These are phyloP conservation scores for Arthrobotrys megalospora DNA, from an alignment of 2,329 filamentous ascomycete genomes.

Conservation along the genomic window DNA sequence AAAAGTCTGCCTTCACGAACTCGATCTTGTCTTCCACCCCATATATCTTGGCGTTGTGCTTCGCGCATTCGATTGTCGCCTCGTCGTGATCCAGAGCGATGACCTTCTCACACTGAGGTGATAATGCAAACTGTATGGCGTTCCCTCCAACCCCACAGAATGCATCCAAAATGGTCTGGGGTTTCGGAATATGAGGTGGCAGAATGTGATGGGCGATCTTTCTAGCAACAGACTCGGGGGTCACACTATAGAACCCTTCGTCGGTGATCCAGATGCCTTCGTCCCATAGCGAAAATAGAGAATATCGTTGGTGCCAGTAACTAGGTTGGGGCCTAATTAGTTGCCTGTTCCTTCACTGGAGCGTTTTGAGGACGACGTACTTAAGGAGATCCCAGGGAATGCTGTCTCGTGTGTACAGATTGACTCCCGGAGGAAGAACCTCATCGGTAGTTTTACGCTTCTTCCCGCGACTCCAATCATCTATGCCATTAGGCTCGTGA, in stretches of 20 bases:
- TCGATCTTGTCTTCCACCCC: conserved; percentile 83
- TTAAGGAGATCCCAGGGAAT: conserved; percentile 56
- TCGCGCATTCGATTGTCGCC: conserved; percentile 86
- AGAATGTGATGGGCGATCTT: conserved; percentile 72
- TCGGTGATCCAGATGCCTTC: conserved; percentile 91
- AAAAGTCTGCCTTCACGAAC: conserved; percentile 90
- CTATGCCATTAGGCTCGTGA: conserved; percentile 10
- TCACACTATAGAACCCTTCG: conserved; percentile 96
- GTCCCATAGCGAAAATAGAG: conserved; percentile 89
- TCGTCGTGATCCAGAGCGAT: conserved; percentile 91
- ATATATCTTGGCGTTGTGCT: conserved; percentile 90
- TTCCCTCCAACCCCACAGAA: conserved; percentile 96
- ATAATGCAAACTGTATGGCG: conserved; percentile 90
- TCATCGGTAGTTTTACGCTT: conserved; percentile 38
- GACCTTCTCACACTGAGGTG: conserved; percentile 82
- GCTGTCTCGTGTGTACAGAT: conserved; percentile 46
- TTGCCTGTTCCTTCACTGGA: not conserved
- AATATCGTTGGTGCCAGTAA: conserved; percentile 91
- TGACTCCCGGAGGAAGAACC: conserved; percentile 31
- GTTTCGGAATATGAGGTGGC: conserved; percentile 62
- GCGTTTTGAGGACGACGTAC: conserved; percentile 24
- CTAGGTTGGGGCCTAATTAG: conserved; percentile 68
- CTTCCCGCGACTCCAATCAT: conserved; percentile 40
- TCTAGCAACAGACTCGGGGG: conserved; percentile 91
- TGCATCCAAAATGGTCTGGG: conserved; percentile 82